These are phyloP conservation scores for Biscogniauxia mediterranea DNA, from an alignment of 2,329 filamentous ascomycete species.

Conservation along the genomic window DNA sequence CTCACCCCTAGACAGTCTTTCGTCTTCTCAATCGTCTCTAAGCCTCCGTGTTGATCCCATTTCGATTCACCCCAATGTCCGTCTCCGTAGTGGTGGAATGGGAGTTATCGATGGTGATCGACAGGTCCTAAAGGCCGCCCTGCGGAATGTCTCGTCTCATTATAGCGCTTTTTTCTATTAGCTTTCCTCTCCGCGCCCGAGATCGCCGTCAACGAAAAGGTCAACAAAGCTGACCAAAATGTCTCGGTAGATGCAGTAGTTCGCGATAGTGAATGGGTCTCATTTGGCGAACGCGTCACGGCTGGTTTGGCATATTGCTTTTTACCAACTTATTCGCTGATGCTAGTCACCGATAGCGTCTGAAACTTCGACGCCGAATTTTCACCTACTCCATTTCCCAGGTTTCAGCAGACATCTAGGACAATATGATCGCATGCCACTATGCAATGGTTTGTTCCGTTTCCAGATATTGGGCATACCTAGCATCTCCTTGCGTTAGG, in stretches of 20 bases:
- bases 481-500: background rate
- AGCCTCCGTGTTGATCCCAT: background rate
- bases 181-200: background rate
- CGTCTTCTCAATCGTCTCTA: constrained; percentile 11
- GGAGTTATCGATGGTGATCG: background rate
- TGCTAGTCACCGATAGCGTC: background rate
- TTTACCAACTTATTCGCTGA: background rate
- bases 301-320: background rate
- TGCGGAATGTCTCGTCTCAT: background rate
- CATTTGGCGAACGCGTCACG: background rate
- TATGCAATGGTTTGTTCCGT: background rate
- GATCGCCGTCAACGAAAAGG: background rate
- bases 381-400: background rate
- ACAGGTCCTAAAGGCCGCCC: background rate
- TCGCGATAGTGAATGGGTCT: background rate
- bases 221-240: background rate
- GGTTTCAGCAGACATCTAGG: background rate
- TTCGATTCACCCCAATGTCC: background rate
- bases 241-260: background rate
- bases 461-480: too few relatives aligned
- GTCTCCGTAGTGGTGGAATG: background rate
- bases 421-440: background rate
- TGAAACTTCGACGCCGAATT: background rate
- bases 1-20: constrained; percentile 3
- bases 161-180: background rate